These are phyloP conservation scores for Sugiyamaella marilandica DNA, from an alignment of 805 yeast species.

Conservation along the genomic window DNA sequence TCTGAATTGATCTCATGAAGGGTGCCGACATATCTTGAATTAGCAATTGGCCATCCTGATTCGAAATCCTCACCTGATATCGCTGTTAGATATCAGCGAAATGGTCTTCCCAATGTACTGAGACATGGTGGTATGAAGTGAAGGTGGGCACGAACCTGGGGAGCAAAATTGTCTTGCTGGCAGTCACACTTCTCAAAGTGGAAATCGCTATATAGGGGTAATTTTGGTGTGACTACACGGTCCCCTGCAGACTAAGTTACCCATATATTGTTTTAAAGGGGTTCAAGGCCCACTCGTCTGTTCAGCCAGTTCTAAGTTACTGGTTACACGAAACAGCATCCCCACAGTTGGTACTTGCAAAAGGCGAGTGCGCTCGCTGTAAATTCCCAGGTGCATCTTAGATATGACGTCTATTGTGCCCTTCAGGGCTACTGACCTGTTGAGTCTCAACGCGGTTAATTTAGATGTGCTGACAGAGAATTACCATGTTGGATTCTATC, in stretches of 20 bases:
- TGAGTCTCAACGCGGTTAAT: slow-evolving; percentile 68
- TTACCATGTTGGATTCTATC: slow-evolving; percentile 76
- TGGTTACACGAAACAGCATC: too few species aligned
- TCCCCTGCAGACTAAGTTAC: too few species aligned
- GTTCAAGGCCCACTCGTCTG: too few species aligned
- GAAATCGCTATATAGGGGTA: not conserved
- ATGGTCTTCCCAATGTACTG: slow-evolving; percentile 89
- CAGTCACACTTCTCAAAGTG: slow-evolving; percentile 3
- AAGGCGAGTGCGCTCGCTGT: too few species aligned
- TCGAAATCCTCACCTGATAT: slow-evolving; percentile 46
- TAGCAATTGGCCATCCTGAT: not conserved
- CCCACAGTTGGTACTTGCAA: too few species aligned
- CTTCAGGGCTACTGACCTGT: slow-evolving; percentile 79
- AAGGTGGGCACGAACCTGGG: not conserved
- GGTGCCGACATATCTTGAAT: slow-evolving; percentile 73
- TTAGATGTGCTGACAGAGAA: slow-evolving; percentile 90
- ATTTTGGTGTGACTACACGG: not conserved
- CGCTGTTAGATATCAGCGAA: slow-evolving; percentile 70
- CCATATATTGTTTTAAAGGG: too few species aligned
- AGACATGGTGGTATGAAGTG: slow-evolving; percentile 53
- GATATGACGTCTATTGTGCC: slow-evolving; percentile 84
- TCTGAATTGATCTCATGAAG: slow-evolving; percentile 84
- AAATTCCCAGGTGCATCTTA: not conserved
- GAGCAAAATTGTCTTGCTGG: not conserved
- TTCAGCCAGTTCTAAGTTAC: too few species aligned